Base-by-base conservation (phyloP, 108 stramenopile genomes). In the Mayamaea pseudoterrestris region DNA sequence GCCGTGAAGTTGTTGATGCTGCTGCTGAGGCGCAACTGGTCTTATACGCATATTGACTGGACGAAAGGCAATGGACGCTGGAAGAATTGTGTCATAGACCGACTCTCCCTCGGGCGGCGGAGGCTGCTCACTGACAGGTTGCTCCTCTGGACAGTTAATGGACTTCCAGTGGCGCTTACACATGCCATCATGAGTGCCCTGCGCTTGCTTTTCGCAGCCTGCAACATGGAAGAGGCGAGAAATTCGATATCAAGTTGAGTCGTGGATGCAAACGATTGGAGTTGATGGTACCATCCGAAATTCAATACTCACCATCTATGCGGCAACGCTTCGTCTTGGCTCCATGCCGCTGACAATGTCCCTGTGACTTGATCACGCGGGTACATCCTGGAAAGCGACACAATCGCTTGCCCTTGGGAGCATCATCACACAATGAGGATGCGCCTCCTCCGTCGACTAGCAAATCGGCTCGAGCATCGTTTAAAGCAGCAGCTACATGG, bases 271-370 rank as follows among this genome's bases (percentile, higher is more conserved):
- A n/a, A n/a, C n/a, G n/a, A n/a, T n/a, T n/a, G n/a, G n/a, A n/a
- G n/a, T n/a, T n/a, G n/a, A n/a, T n/a, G n/a, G n/a, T n/a, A n/a
- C n/a, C n/a, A n/a, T n/a, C n/a, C n/a, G n/a, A n/a, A n/a, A n/a
- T n/a, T n/a, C n/a, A n/a, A n/a, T n/a, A n/a, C n/a, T n/a, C n/a
- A n/a, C n/a, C n/a, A n/a, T 52, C 55, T 13, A 76, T 61, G 63
- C 74, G 70, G 63, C 81, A 83, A 41, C 74, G 76, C 37, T 83
- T 83, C 14, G 74, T 61, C 48, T 68, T 75, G 22, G 74, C 81
- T 9, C 81, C 81, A 48, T 83, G 81, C 14, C 62, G 68, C 63
- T 78, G 76, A 50, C 81, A 83, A 21, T 67, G 71, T 2, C 76
- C 76, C 50, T 75, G 73, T 24, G 65, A 61, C 44, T 78, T 78